Evolutionary conservation across 2,329 filamentous ascomycete species (phyloP), one percentile per base, ranked within the genome.

Genomic region (Trichoderma oligosporum): DNA sequence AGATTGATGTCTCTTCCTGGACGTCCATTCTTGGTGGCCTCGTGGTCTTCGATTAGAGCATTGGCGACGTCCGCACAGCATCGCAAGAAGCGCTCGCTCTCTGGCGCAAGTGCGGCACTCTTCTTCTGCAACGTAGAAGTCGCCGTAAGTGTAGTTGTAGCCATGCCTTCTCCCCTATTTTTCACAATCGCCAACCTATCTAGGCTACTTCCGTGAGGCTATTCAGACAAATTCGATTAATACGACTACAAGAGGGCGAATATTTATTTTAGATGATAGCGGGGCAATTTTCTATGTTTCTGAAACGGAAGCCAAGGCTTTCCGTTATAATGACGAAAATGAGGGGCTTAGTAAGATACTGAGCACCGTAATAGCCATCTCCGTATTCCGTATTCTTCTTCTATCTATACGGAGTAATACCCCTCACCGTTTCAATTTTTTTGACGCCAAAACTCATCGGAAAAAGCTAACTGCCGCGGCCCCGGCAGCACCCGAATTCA

Each of bases 1-100:
- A 99, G 81, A 70, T 99, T 99, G 73, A 97, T 82, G 72, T 99
- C 92, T 71, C 87, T 90, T 68, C 85, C 85, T 0, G 87, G 82
- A 61, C 84, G 86, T 45, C 83, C 85, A 69, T 95, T 86, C 64
- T 86, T 86, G 63, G 86, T 82, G 25, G 88, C 81, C 73, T 97
- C 92, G 70, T 96, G 91, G 68, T 97, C 93, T 69, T 97, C 91
- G 66, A 99, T 96, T 46, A 99, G 82, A 54, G 87, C 88, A 69
- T 90, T 95, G 52, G 92, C 93, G 67, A 99, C 92, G 66, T 99
- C 95, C 61, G 93, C 92, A 73, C 95, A 99, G 66, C 91, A 94
- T 71, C 91, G 85, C 73, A 97, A 83, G 72, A 89, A 97, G 52
- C 94, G 86, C 76, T 99, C 94, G 74, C 92, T 96, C 74, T 99